Percentiles rank a stretch among this genome's conserved stretches.
Evolutionary conservation across 2,329 filamentous ascomycete genomes (phyloP).

Genomic region (Nemania sp.): DNA sequence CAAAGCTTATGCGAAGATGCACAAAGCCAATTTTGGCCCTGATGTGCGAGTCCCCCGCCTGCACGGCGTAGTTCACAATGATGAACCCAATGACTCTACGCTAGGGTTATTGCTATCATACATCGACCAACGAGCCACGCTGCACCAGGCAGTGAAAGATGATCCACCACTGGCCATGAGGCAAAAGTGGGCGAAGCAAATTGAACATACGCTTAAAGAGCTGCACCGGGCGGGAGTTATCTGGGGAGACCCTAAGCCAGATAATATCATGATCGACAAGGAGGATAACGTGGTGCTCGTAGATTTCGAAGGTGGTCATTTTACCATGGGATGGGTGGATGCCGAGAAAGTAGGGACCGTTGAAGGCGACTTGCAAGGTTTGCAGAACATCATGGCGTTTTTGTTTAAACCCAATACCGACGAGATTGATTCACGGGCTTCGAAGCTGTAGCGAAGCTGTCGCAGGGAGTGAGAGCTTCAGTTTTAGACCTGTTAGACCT

Average conservation of each 20-base stretch:
- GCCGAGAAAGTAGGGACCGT: conserved; percentile 7
- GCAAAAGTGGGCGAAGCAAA: conserved; percentile 8
- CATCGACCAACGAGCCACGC: conserved; percentile 2
- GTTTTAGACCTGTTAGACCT: too few species aligned
- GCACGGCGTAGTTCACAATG: background rate
- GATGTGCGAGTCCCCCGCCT: conserved; percentile 10
- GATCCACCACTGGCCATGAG: conserved; percentile 4
- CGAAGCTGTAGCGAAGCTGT: too few species aligned
- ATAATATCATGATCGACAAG: conserved; percentile 5
- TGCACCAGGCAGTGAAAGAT: background rate
- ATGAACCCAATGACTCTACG: background rate
- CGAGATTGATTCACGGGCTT: background rate
- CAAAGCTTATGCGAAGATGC: conserved; percentile 8
- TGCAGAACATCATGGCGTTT: conserved; percentile 5
- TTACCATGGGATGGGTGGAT: conserved; percentile 6
- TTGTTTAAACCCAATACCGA: background rate
- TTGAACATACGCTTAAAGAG: conserved; percentile 5
- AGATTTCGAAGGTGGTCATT: conserved; percentile 9
- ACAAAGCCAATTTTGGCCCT: conserved; percentile 7
- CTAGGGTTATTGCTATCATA: conserved; percentile 6
- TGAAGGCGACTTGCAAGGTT: conserved; percentile 8
- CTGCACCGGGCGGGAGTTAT: conserved; percentile 5
- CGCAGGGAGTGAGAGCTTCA: too few species aligned
- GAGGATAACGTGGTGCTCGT: conserved; percentile 3
- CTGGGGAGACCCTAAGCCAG: conserved; percentile 3